phyloP scores from a whole-genome alignment of 768 basidiomycete species.

The Lentinula raphanica region DNA sequence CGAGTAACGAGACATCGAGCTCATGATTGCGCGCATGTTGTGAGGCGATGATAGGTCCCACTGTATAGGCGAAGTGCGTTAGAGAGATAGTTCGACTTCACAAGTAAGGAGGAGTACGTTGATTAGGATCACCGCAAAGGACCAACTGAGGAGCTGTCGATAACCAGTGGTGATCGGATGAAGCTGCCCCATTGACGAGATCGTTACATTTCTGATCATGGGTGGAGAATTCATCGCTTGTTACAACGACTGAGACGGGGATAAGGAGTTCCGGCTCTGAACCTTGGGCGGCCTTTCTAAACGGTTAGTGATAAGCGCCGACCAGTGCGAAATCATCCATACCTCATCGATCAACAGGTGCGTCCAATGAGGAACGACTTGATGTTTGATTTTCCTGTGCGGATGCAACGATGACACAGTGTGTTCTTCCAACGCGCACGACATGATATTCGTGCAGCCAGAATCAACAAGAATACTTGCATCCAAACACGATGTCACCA shows the following conservation, averaged over 20 bases:
- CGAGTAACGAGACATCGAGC: slow-evolving; percentile 44
- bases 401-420: slow-evolving; percentile 34
- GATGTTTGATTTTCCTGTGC: slow-evolving; percentile 23
- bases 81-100: not conserved
- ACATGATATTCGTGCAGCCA: slow-evolving; percentile 36
- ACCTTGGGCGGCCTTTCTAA: slow-evolving; percentile 44
- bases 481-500: slow-evolving; percentile 43
- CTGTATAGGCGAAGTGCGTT: slow-evolving; percentile 20
- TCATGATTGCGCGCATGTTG: slow-evolving; percentile 38
- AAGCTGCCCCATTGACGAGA: not conserved
- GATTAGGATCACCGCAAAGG: slow-evolving; percentile 48
- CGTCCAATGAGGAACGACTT: slow-evolving; percentile 39
- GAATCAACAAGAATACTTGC: slow-evolving; percentile 39
- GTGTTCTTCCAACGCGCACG: slow-evolving; percentile 37
- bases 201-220: not conserved
- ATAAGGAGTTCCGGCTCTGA: slow-evolving; percentile 47
- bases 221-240: slow-evolving; percentile 15
- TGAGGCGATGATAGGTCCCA: slow-evolving; percentile 44
- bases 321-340: not conserved
- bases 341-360: slow-evolving; percentile 51
- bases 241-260: slow-evolving; percentile 43
- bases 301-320: not conserved
- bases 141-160: slow-evolving; percentile 37
- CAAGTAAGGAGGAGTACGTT: slow-evolving; percentile 28
- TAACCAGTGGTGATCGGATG: slow-evolving; percentile 3